Evolutionary conservation across 495 filamentous ascomycete species (phyloP).

Genomic region (Talaromyces thailandensis): DNA sequence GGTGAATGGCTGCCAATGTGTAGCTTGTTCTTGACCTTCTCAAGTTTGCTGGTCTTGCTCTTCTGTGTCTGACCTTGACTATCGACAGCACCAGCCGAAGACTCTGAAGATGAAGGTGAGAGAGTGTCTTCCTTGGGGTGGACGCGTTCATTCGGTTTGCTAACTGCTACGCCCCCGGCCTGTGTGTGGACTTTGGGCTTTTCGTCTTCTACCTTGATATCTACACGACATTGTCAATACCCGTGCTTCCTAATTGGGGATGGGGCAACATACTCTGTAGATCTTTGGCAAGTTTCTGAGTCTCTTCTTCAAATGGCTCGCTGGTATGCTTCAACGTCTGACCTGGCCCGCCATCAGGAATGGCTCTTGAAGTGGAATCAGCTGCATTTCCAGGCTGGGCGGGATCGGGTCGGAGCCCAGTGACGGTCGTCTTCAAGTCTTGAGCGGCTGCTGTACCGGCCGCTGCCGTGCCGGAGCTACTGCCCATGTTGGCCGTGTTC

Average conservation of each 20-base stretch:
- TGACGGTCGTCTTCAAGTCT: background rate
- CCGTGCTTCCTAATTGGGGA: background rate
- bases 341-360: background rate
- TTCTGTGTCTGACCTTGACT: background rate
- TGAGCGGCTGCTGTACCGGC: background rate
- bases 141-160: background rate
- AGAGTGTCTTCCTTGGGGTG: background rate
- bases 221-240: background rate
- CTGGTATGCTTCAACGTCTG: constrained; percentile 5
- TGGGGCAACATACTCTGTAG: background rate
- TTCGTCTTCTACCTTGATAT: background rate
- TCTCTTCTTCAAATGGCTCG: constrained; percentile 2
- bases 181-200: background rate
- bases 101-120: background rate
- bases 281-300: constrained; percentile 7
- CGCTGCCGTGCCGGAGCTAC: background rate
- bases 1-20: constrained; percentile 14
- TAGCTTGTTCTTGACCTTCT: constrained; percentile 27
- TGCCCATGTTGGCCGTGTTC: background rate
- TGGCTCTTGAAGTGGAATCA: background rate
- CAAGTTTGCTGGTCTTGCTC: constrained; percentile 12
- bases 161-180: background rate
- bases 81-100: constrained; percentile 1
- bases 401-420: constrained; percentile 3
- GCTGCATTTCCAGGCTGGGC: background rate